These are phyloP conservation scores for Termitomyces sp. DNA, from an alignment of 768 basidiomycete genomes.

Conservation along the genomic window DNA sequence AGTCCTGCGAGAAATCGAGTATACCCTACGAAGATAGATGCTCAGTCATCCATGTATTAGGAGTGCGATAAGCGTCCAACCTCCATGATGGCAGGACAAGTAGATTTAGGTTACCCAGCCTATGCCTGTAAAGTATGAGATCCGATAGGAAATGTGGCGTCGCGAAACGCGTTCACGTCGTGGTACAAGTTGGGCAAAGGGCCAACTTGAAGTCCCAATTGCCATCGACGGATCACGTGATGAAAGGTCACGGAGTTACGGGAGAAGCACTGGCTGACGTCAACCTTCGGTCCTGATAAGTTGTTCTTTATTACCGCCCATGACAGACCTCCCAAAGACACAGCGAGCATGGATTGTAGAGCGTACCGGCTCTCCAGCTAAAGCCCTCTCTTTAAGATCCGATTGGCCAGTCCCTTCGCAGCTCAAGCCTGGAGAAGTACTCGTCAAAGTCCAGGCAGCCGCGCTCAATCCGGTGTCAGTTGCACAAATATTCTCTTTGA, in stretches of 20 bases:
- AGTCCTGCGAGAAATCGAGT: constrained; percentile 90
- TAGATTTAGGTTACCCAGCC: constrained; percentile 6
- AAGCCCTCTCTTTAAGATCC: constrained; percentile 27
- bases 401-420: constrained; percentile 36
- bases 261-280: constrained; percentile 5
- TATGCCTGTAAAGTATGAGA: constrained; percentile 6
- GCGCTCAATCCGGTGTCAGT: constrained; percentile 69
- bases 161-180: constrained; percentile 14
- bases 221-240: constrained; percentile 12
- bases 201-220: constrained; percentile 23
- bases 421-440: constrained; percentile 28
- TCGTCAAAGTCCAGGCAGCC: constrained; percentile 34
- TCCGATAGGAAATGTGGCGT: background rate
- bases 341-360: constrained; percentile 38
- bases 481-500: background rate
- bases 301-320: constrained; percentile 1
- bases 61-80: constrained; percentile 23
- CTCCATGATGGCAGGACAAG: constrained; percentile 41
- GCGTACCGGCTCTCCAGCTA: constrained; percentile 26
- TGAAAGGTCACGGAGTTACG: background rate
- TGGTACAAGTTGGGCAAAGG: constrained; percentile 39
- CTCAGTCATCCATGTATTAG: constrained; percentile 19
- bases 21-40: constrained; percentile 52
- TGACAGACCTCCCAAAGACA: constrained; percentile 22
- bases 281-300: background rate